Base-by-base conservation (phyloP, 2,329 filamentous ascomycete species). In the Talaromyces sp. region DNA sequence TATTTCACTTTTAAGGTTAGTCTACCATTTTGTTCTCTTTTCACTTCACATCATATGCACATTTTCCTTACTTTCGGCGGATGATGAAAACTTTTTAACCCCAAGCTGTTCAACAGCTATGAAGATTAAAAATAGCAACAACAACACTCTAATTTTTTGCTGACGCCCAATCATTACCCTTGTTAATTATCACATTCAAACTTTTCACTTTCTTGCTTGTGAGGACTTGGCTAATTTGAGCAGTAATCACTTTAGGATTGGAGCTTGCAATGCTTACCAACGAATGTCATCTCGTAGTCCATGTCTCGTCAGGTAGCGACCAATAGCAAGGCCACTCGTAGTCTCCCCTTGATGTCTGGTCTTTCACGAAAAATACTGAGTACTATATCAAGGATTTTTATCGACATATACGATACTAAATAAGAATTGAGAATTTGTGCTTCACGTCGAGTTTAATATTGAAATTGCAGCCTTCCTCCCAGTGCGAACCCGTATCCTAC, bases 81-180 rank as follows among this genome's bases (percentile, higher is more conserved):
- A 84, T 82, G 85, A 88, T 87, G 83, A 87, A 76, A 77, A 66
- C 75, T 86, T 87, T 88, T 88, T 87, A 88, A 87, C 85, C 80
- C 85, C 80, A 81, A 86, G 75, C 73, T 71, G 66, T 65, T 67
- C 70, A 69, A 68, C 66, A 66, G 71, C 80, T 63, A 76, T 86
- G 85, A 85, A 78, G 84, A 86, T 75, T 77, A 82, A 73, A 81
- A 82, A 79, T 79, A 68, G 81, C 82, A 86, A 85, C 84, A 85
- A 83, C 80, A 84, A 84, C 81, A 87, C 84, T 88, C 84, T 88
- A 87, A 87, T 88, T 88, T 88, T 87, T 88, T 87, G 76, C 83
- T 87, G 85, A 88, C 77, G 73, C 74, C 73, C 56, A 60, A 39
- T n/a, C 39, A 54, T 37, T 54, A 37, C 28, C 33, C 28, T 40